These are phyloP conservation scores for Cyberlindnera petersonii DNA, from an alignment of 805 yeast genomes.

Conservation along the genomic window DNA sequence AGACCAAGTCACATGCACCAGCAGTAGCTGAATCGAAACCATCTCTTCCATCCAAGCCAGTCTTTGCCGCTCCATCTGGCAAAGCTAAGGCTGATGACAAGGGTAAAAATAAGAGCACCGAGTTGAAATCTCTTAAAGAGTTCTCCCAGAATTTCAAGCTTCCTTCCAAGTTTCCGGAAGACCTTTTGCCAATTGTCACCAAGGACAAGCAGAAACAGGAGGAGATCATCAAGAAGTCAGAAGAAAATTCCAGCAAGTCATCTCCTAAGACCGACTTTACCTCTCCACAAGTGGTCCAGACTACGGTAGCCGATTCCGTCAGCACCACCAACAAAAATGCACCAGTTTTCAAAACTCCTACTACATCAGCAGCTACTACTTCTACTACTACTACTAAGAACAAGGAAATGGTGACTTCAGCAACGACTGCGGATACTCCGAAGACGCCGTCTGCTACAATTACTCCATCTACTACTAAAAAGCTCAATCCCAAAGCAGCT, in stretches of 20 bases:
- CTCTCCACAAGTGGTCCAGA: too few relatives aligned
- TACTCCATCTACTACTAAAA: constrained; percentile 22
- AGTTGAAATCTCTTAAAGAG: constrained; percentile 65
- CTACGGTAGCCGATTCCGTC: constrained; percentile 3
- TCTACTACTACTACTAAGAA: not conserved
- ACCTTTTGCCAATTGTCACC: constrained; percentile 63
- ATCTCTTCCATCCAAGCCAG: constrained; percentile 22
- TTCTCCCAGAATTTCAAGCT: constrained; percentile 81
- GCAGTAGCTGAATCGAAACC: constrained; percentile 26
- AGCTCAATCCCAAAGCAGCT: constrained; percentile 66
- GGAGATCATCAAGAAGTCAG: constrained; percentile 42
- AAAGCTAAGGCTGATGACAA: constrained; percentile 10
- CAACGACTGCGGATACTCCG: too few relatives aligned
- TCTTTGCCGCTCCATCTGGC: constrained; percentile 8
- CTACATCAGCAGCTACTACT: not conserved
- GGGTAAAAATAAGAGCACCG: constrained; percentile 42
- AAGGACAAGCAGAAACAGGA: constrained; percentile 65
- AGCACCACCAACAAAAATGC: not conserved
- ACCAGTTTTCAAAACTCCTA: not conserved
- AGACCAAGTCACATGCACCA: constrained; percentile 4
- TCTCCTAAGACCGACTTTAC: constrained; percentile 20
- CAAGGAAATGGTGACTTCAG: too few relatives aligned
- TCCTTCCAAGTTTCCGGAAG: constrained; percentile 46
- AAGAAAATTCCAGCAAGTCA: constrained; percentile 7
- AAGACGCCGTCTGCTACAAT: constrained; percentile 7